Percentiles rank a stretch among this genome's conserved stretches.
phyloP scores from a whole-genome alignment of 2,329 filamentous ascomycete genomes.

The Cryphonectria radicalis region DNA sequence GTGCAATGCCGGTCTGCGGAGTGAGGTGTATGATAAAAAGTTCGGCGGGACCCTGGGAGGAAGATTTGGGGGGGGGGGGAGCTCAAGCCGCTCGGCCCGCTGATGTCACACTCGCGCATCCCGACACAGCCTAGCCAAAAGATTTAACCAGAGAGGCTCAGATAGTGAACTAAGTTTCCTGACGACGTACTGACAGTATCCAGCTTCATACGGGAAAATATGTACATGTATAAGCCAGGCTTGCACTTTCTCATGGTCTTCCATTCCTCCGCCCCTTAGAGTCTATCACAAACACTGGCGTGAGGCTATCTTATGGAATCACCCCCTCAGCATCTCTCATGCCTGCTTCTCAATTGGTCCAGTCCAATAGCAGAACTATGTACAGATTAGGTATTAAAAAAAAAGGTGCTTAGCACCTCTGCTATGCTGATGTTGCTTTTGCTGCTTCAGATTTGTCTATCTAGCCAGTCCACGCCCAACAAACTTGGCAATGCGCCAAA shows the following conservation, averaged over 20 bases:
- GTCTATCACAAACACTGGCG: constrained; percentile 9
- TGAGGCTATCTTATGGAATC: not conserved
- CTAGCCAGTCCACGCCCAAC: not conserved
- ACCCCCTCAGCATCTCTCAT: not conserved
- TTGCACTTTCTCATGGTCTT: not conserved
- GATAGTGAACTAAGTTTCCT: not conserved
- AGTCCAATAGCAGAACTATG: constrained; percentile 16
- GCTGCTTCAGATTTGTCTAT: not conserved
- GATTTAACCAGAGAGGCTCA: not conserved
- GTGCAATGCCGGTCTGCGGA: not conserved
- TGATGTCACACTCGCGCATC: not conserved
- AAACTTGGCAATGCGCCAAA: not conserved
- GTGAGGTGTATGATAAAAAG: not conserved
- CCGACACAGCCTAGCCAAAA: not conserved
- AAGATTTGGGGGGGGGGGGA: not conserved
- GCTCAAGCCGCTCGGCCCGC: not conserved
- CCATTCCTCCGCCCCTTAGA: not conserved
- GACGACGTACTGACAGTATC: not conserved
- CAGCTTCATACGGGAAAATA: not conserved
- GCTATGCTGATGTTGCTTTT: constrained; percentile 5
- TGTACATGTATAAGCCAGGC: not conserved
- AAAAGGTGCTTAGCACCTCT: constrained; percentile 19
- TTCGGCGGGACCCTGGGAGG: not conserved
- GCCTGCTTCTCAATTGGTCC: not conserved
- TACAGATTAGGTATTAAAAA: constrained; percentile 29